These are phyloP conservation scores for Suhomyces wounanorum DNA, from an alignment of 1,139 yeast species.

Conservation along the genomic window DNA sequence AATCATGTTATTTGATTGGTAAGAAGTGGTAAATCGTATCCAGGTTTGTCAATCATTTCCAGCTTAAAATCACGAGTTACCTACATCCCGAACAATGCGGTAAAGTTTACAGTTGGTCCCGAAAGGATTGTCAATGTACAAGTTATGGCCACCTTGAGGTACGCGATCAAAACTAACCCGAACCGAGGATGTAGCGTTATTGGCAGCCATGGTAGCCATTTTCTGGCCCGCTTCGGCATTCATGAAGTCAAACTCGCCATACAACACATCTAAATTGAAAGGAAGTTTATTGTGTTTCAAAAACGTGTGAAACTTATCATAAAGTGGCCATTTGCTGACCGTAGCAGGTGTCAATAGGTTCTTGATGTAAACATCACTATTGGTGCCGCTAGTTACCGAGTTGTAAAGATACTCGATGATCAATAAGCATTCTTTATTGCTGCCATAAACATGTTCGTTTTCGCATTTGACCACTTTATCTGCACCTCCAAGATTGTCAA, in stretches of 20 bases:
- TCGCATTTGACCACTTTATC: slow-evolving; percentile 23
- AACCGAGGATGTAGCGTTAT: slow-evolving; percentile 47
- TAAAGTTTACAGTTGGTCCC: slow-evolving; percentile 50
- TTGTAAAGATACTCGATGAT: slow-evolving; percentile 62
- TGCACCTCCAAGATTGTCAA: slow-evolving; percentile 38
- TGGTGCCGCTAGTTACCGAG: slow-evolving; percentile 59
- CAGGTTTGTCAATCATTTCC: not conserved
- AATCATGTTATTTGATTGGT: not conserved
- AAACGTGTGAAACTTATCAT: slow-evolving; percentile 56
- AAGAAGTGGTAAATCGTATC: not conserved
- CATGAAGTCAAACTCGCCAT: slow-evolving; percentile 90
- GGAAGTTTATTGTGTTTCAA: slow-evolving; percentile 24
- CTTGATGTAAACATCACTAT: slow-evolving; percentile 67
- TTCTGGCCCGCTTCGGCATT: slow-evolving; percentile 69
- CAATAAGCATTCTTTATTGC: slow-evolving; percentile 43
- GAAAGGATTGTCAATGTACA: slow-evolving; percentile 50
- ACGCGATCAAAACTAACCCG: slow-evolving; percentile 29
- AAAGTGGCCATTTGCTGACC: slow-evolving; percentile 73
- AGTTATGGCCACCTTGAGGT: slow-evolving; percentile 48
- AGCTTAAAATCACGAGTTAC: not conserved
- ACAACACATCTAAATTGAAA: slow-evolving; percentile 58
- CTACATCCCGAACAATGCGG: slow-evolving; percentile 10
- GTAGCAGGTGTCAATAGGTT: slow-evolving; percentile 72
- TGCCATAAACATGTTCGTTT: slow-evolving; percentile 42
- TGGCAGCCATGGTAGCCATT: slow-evolving; percentile 42